Base-by-base conservation (phyloP, 2,329 filamentous ascomycete species). In the Macrophomina tecta region DNA sequence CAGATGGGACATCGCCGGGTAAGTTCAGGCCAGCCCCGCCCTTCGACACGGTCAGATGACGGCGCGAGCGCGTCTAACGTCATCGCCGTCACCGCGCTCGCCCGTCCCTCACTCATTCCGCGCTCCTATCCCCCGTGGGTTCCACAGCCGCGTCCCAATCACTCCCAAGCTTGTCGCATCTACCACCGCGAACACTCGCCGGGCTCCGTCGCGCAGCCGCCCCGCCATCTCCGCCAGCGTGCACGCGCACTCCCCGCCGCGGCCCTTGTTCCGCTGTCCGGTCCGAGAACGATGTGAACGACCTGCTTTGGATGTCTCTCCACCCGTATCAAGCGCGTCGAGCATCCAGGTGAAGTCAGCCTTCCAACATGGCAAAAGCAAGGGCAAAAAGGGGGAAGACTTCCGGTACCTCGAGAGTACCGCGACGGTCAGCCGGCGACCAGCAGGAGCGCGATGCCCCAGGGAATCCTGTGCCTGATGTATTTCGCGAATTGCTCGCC, bases 401-500 rank as follows among this genome's bases (percentile, higher is more conserved):
- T n/a, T 8, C 62, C 40, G 52, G 52, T 18, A 30, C 63, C 3
- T 12, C 52, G 12, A 48, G 52, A 40, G 51, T 36, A 14, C 32
- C 36, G 23, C 48, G 52, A 36, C 42, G 51, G 42, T 58, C 40
- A 49, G 14, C 63, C n/a, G 36, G 52, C n/a, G 58, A 52, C 32
- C 52, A 40, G 12, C 63, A 58, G 38, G 18, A 23, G 32, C 18
- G 28, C n/a, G 63, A 46, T 30, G 63, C 63, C 40, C 18, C 40
- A 16, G 36, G 74, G 66, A 70, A 71, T 28, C 71, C 69, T 4
- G 75, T 83, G 11, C 81, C 81, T 12, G 77, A 78, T 62, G 76
- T 83, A 1, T 83, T 82, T 69, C 77, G 76, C 53, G 81, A 83
- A 48, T 78, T 84, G 80, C 73, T 84, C 32, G 73, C 75, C 40